Base-by-base conservation (phyloP, 1,284 basidiomycete species). In the Cutaneotrichosporon mucoides region DNA sequence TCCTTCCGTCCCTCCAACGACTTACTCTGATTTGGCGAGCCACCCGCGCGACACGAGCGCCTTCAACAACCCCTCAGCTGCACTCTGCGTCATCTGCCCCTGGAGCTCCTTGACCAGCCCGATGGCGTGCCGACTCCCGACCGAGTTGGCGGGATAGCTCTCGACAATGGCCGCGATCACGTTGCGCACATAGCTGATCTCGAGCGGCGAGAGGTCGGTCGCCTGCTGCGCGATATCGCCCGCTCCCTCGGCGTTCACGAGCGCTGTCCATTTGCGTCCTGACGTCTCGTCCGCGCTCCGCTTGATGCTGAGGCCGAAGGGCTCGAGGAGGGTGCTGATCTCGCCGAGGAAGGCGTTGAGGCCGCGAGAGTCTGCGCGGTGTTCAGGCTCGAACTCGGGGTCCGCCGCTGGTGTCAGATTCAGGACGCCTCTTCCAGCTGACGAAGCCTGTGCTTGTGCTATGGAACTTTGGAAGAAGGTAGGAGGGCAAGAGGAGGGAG, bases 101-200 rank as follows among this genome's bases (percentile, higher is more conserved):
- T 63, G 46, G 10, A 71, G 60, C 13, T 65, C 65, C 53, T 24
- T 9, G 11, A 61, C 59, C 5, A 70, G 61, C 5, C 56, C 56
- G 12, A 69, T 54, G 0, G 76, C 76, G 46, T 67, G 63, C 10
- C 64, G 66, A 5, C 67, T 64, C 3, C 71, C 67, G 37, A 78
- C 57, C 5, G 76, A 77, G 61, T 75, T 75, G 45, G 66, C 75
- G 4, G 76, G 76, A 56, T 76, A 75, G 0, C 70, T 72, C 4
- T 60, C 54, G 40, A 76, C 66, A 41, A 78, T 76, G 24, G 63
- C 71, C 37, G 65, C 61, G 46, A 76, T 73, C 11, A 77, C 56
- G 42, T 62, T 57, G 35, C 71, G 66, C 60, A 67, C 74, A 55
- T 69, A 78, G 5, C 70, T 62, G n/a, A 78, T 62, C 58, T 78